Evolutionary conservation across 805 yeast genomes (phyloP), one percentile per base, ranked within the genome.

Genomic region (Saturnispora sanitii): DNA sequence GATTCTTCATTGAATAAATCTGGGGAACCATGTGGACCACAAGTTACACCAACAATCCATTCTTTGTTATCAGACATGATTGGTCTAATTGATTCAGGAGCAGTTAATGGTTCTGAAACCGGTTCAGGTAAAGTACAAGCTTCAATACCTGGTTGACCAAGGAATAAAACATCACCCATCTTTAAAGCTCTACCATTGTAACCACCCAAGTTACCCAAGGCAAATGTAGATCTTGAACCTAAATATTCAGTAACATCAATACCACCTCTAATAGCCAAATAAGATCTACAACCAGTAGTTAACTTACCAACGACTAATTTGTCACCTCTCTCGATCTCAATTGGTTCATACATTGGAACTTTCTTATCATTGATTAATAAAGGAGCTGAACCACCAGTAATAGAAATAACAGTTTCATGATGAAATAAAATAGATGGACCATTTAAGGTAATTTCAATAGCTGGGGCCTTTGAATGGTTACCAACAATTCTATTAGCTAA

Each of bases 11-110:
- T 73, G 70, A 92, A 92, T 63, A 88, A 86, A 60, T 90, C 98
- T 16, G 97, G 97, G 4, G 96, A 77, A 1, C 97, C 97, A 61
- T 90, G 97, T 20, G 98, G 98, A 41, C 98, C 98, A 60, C 94
- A 80, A 9, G 95, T 86, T 35, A 88, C 96, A 53, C 88, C 95
- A 47, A 90, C 88, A 35, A 66, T 65, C 97, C 97, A 90, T 34
- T 66, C 65, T 43, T 68, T 71, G 30, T 65, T 60, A 22, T 67
- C 57, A 9, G 51, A 41, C 49, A 76, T 73, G 6, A 58, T 46
- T 7, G 94, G 88, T 46, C 79, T 63, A 52, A 75, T 63, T 8
- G 73, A 54, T 31, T 55, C 49, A 17, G 94, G 85, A 44, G 77
- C 67, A 2, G 72, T 50, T 11, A 56, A 46, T 36, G 95, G 95